Conservation (phyloP, 2,329 filamentous ascomycete genomes). For the Penicillium polonicum region DNA sequence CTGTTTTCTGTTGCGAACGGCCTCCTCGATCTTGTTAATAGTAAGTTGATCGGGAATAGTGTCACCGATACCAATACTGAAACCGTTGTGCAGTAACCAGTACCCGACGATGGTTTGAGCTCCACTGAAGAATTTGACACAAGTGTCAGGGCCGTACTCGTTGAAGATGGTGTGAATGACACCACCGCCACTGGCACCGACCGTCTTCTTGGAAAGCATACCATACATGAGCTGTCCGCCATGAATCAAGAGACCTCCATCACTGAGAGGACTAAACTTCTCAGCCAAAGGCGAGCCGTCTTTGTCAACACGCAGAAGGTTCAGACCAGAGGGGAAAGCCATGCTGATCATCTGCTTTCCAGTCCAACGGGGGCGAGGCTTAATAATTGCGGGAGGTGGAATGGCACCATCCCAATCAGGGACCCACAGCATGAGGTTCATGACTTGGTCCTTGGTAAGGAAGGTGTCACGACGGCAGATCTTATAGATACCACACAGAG, state of each 20-base stretch:
- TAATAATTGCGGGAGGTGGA: slow-evolving; percentile 88
- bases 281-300: slow-evolving; percentile 56
- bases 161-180: slow-evolving; percentile 96
- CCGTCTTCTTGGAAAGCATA: slow-evolving; percentile 86
- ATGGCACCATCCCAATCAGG: slow-evolving; percentile 96
- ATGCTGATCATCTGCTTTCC: slow-evolving; percentile 97
- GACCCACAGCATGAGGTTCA: slow-evolving; percentile 97
- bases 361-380: slow-evolving; percentile 90
- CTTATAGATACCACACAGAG: slow-evolving; percentile 94
- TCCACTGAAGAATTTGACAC: slow-evolving; percentile 94
- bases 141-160: slow-evolving; percentile 79
- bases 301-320: slow-evolving; percentile 65
- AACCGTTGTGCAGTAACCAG: slow-evolving; percentile 93
- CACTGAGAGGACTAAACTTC: slow-evolving; percentile 63
- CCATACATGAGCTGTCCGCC: slow-evolving; percentile 88
- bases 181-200: slow-evolving; percentile 86
- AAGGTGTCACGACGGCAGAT: slow-evolving; percentile 91
- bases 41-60: slow-evolving; percentile 88
- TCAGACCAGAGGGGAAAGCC: slow-evolving; percentile 84
- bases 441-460: slow-evolving; percentile 83
- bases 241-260: slow-evolving; percentile 79
- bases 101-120: slow-evolving; percentile 94
- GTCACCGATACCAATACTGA: slow-evolving; percentile 97
- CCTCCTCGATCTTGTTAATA: slow-evolving; percentile 77
- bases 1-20: slow-evolving; percentile 77